Evolutionary conservation across 768 basidiomycete species (phyloP).

Genomic region (Cyclocybe aegerita): DNA sequence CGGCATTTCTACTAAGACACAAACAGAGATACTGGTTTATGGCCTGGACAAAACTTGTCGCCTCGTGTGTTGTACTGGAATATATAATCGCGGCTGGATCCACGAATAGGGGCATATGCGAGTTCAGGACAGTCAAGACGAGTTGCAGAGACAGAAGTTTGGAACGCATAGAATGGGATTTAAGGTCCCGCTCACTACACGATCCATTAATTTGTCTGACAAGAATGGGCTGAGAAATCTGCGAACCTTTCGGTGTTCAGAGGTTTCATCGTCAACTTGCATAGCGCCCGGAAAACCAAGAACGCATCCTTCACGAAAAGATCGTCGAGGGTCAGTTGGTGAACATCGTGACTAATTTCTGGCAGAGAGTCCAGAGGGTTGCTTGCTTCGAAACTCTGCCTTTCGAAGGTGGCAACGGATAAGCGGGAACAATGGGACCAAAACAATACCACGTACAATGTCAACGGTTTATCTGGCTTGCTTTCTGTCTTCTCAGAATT

Average conservation of each 20-base stretch:
- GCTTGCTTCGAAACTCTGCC: constrained; percentile 33
- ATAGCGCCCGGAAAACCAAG: constrained; percentile 93
- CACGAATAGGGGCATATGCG: constrained; percentile 87
- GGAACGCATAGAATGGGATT: constrained; percentile 96
- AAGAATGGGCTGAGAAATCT: not conserved
- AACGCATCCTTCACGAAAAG: constrained; percentile 97
- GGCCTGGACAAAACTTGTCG: constrained; percentile 88
- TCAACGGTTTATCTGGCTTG: constrained; percentile 9
- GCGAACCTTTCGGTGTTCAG: constrained; percentile 87
- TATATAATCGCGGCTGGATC: constrained; percentile 89
- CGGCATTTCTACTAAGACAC: constrained; percentile 90
- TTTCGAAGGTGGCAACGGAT: constrained; percentile 9
- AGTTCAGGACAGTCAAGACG: constrained; percentile 87
- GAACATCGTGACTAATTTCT: constrained; percentile 29
- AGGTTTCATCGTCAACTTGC: constrained; percentile 98
- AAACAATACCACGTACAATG: constrained; percentile 16
- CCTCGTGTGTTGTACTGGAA: constrained; percentile 85
- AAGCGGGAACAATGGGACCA: constrained; percentile 1
- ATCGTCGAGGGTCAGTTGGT: constrained; percentile 73
- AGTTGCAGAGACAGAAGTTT: constrained; percentile 94
- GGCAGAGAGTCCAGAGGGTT: constrained; percentile 33
- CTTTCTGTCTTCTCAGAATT: constrained; percentile 4
- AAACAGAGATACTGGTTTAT: constrained; percentile 96
- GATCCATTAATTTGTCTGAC: constrained; percentile 11
- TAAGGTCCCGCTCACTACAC: constrained; percentile 87